Evolutionary conservation across 257 asterid species (phyloP), one percentile per base, ranked within the genome.

Genomic region (Lavandula angustifolia): DNA sequence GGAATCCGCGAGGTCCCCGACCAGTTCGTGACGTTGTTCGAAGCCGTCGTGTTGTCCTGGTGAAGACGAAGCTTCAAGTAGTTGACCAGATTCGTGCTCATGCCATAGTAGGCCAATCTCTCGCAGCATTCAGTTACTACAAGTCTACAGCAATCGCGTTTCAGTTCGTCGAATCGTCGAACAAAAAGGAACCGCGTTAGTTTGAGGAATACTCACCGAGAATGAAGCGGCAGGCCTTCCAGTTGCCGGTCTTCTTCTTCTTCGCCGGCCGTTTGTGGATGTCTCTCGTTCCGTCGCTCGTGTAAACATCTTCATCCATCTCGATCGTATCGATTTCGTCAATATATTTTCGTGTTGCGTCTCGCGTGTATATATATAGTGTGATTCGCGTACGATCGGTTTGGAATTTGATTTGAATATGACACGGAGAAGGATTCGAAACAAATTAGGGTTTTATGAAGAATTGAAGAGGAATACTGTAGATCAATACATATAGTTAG

Each of bases 101-200:
- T 87, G 29, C 97, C 97, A 73, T 90, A 90, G 79, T 85, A 87
- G 4, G 97, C 95, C 79, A 90, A 75, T 70, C 97, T 72, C 85
- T 90, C 95, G 18, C 91, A 85, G 29, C 88, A 77, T 76, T 90
- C 97, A 1, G 85, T 85, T 13, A 84, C 97, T 89, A 75, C 74
- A 35, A 53, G n/a, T n/a, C n/a, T n/a, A n/a, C n/a, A n/a, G n/a
- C 5, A 0, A 37, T 6, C 7, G 5, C 38, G 7, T 4, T 4
- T 34, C 38, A 34, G 38, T 34, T 34, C 7, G 38, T 34, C 38
- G 38, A 34, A 6, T 34, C 38, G 3, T 34, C 27, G 27, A 22
- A 22, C 27, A 22, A 22, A 22, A 22, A n/a, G n/a, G n/a, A n/a
- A 22, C 27, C 27, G 27, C 27, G 27, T 22, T 22, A 22, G 3